Conservation (phyloP, 208 protist genomes). For the Porcisia deanei region DNA sequence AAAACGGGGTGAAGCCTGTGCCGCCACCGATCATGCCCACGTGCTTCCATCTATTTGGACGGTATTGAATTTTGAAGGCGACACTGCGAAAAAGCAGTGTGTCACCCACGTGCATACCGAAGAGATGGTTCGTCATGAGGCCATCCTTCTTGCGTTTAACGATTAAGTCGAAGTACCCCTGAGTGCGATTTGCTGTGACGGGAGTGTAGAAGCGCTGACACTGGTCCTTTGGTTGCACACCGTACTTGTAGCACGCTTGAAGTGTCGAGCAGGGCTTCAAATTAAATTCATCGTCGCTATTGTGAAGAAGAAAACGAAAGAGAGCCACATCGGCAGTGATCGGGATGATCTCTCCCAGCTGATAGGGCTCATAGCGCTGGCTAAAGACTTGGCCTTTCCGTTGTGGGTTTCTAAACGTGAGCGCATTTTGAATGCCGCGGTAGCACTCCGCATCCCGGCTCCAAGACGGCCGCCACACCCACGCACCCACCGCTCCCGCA, state of each 20-base stretch:
- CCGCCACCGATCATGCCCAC: slow-evolving; percentile 94
- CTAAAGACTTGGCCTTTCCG: slow-evolving; percentile 64
- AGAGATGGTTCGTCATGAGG: slow-evolving; percentile 85
- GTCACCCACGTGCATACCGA: slow-evolving; percentile 90
- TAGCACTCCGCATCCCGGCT: slow-evolving; percentile 53
- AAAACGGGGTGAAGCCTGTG: slow-evolving; percentile 94
- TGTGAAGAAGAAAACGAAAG: slow-evolving; percentile 86
- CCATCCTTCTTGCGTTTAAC: slow-evolving; percentile 83
- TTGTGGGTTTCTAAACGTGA: slow-evolving; percentile 68
- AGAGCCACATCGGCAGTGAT: slow-evolving; percentile 88
- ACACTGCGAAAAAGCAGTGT: slow-evolving; percentile 81
- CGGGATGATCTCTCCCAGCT: slow-evolving; percentile 82
- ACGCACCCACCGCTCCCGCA: slow-evolving; percentile 29
- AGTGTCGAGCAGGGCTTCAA: slow-evolving; percentile 86
- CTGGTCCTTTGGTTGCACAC: slow-evolving; percentile 80
- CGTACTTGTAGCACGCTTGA: slow-evolving; percentile 90
- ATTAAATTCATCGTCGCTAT: slow-evolving; percentile 79
- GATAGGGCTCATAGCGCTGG: slow-evolving; percentile 80
- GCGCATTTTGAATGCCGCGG: slow-evolving; percentile 70
- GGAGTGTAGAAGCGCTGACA: slow-evolving; percentile 93
- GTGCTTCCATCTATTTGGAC: slow-evolving; percentile 80
- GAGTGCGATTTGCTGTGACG: slow-evolving; percentile 80
- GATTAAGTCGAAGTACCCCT: slow-evolving; percentile 91
- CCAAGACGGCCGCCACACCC: slow-evolving; percentile 22
- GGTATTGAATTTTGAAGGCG: slow-evolving; percentile 88